Base-by-base conservation (phyloP, 305 asterid species). In the Fraxinus velutina region DNA sequence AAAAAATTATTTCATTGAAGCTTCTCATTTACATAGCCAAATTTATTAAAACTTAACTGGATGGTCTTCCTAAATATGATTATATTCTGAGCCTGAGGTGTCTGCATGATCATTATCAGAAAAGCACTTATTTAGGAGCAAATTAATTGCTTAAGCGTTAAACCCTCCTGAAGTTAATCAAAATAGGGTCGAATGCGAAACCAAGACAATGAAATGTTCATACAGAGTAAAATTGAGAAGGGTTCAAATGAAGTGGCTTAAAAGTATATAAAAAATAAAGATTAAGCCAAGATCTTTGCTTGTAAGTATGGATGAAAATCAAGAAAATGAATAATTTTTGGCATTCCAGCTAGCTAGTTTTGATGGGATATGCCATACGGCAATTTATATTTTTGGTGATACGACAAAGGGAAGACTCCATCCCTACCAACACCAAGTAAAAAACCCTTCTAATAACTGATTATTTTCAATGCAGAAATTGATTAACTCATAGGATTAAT, bases 121-220 rank as follows among this genome's bases (percentile, higher is more conserved):
- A 73, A 55, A 55, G 55, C 87, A 84, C 86, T 72, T 73, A 78
- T 70, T 78, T 73, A 70, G 80, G 79, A 85, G 83, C 77, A 81
- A 81, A 84, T 82, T 74, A 90, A 82, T 94, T 90, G 98, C 98
- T 94, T 94, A 84, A 91, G 92, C 98, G 92, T 47, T 88, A 94
- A 94, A 85, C 82, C 83, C 88, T 91, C 91, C 66, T 10, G 72
- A 62, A 84, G 70, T 83, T 84, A 80, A 85, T 90, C 87, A 85
- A 29, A 83, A 80, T 71, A 39, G 72, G 71, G 81, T 62, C 81
- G 50, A 73, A 78, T 76, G 34, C 39, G 47, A 55, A 72, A 79
- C 34, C 78, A 77, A 73, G 84, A 80, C 84, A 82, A 84, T 73
- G 76, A 85, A 74, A 19, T 79, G 34, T 32, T 66, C 2, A 78